Base-by-base conservation (phyloP, 2,329 filamentous ascomycete genomes). In the Cadophora luteo-olivacea region DNA sequence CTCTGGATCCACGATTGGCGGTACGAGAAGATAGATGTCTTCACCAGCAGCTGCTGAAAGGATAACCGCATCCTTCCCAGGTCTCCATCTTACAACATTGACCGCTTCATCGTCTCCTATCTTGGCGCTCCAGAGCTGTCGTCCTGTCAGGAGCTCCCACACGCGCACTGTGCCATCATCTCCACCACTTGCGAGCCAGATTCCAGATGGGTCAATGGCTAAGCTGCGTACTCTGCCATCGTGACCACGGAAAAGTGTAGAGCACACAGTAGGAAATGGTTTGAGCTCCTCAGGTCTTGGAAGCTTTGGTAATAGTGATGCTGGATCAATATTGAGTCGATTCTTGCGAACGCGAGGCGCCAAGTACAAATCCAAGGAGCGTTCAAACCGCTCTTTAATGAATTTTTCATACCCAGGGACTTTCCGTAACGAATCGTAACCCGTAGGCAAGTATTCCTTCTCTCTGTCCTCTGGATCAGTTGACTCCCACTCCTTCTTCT, bases 261-360 rank as follows among this genome's bases (percentile, higher is more conserved):
- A 92, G 75, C 92, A 95, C 9, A 93, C 89, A 0, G 94, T 97
- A 16, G 96, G 96, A 85, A 98, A 99, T 1, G 96, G 96, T 76
- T 93, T 93, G 67, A 99, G 85, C 76, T 99, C 95, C 75, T 97
- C 93, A 0, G 96, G 95, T 69, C 92, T 92, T 8, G 97, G 96
- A 8, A 99, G 85, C 79, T 97, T 97, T 14, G 96, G 95, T 45
- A 99, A 86, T 62, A 99, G 84, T 48, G 93, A 97, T 79, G 92
- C 92, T 3, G 96, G 96, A 76, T 99, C 96, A 77, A 99, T 98
- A 81, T 98, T 97, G 77, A 99, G 88, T 80, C 94, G 92, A 83
- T 94, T 97, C 79, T 97, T 92, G 69, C 95, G 89, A 67, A 99
- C 89, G 77, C 96, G 87, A 58, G 97, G 96, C 19, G 97, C 96